Conservation (phyloP, 2,329 filamentous ascomycete genomes). For the Leptoxyphium fumago region DNA sequence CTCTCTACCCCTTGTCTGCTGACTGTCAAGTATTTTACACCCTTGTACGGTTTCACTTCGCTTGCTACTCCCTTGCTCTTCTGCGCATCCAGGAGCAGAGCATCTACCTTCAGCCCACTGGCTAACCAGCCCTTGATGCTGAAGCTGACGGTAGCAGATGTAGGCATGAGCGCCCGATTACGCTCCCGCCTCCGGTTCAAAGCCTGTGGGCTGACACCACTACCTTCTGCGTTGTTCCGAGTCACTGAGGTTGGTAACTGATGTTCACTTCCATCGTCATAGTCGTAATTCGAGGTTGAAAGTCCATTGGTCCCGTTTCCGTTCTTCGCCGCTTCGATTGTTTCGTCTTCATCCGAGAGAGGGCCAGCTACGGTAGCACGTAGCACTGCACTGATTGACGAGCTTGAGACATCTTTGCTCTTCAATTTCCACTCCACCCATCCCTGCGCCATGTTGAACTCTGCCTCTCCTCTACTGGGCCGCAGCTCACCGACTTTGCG, state of each 20-base stretch:
- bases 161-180: conserved; percentile 34
- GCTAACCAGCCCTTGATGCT: conserved; percentile 48
- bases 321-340: conserved; percentile 26
- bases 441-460: conserved; percentile 58
- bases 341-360: conserved; percentile 8
- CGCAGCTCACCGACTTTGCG: conserved; percentile 73
- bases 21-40: conserved; percentile 87
- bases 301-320: conserved; percentile 18
- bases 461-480: conserved; percentile 68
- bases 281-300: conserved; percentile 28
- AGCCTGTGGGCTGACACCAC: neutral
- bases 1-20: conserved; percentile 41
- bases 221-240: neutral
- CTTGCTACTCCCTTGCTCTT: conserved; percentile 77
- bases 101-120: conserved; percentile 49
- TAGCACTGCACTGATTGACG: conserved; percentile 39
- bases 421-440: conserved; percentile 72
- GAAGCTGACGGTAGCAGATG: conserved; percentile 32
- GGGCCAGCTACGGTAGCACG: conserved; percentile 64
- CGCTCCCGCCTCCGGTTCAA: conserved; percentile 5
- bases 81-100: conserved; percentile 49
- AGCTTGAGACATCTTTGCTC: conserved; percentile 50
- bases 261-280: conserved; percentile 19
- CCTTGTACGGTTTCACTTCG: conserved; percentile 87
- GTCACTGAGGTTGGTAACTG: neutral